phyloP scores from a whole-genome alignment of 805 yeast genomes.

The Hagleromyces aurorensis region DNA sequence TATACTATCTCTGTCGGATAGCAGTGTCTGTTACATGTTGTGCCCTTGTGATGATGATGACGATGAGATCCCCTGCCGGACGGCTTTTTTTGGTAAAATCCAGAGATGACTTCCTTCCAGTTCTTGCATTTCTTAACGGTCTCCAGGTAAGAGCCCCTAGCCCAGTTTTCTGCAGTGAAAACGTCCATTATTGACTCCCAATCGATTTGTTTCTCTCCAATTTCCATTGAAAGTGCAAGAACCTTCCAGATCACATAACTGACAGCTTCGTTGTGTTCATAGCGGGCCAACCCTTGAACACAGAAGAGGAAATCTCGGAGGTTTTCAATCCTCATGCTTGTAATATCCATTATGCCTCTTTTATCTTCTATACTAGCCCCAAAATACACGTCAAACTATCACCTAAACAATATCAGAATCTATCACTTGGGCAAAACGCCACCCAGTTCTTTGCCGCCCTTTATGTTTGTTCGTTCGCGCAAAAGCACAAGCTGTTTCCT shows the following conservation, averaged over 20 bases:
- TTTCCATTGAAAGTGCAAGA: slow-evolving; percentile 11
- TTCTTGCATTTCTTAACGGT: slow-evolving; percentile 6
- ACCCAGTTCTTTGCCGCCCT: too few species aligned
- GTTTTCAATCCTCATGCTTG: slow-evolving; percentile 6
- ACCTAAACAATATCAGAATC: too few species aligned
- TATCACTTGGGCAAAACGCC: too few species aligned
- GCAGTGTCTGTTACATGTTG: slow-evolving; percentile 24
- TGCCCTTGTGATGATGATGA: slow-evolving; percentile 19
- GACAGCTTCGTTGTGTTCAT: slow-evolving; percentile 20
- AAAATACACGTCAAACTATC: too few species aligned
- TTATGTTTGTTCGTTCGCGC: too few species aligned
- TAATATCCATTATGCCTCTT: too few species aligned
- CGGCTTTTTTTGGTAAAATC: background rate
- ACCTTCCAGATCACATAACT: slow-evolving; percentile 26
- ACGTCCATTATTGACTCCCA: slow-evolving; percentile 18
- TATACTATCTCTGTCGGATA: slow-evolving; percentile 25
- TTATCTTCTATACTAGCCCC: too few species aligned
- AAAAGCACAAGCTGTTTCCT: too few species aligned
- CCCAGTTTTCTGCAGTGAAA: slow-evolving; percentile 18
- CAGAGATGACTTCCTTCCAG: slow-evolving; percentile 21
- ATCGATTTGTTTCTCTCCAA: slow-evolving; percentile 11
- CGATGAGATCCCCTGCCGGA: too few species aligned
- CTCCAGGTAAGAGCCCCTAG: slow-evolving; percentile 14
- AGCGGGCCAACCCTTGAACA: slow-evolving; percentile 20
- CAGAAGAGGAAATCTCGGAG: slow-evolving; percentile 23